These are phyloP conservation scores for Wallacemonas sp. DNA, from an alignment of 208 protist species.

Conservation along the genomic window DNA sequence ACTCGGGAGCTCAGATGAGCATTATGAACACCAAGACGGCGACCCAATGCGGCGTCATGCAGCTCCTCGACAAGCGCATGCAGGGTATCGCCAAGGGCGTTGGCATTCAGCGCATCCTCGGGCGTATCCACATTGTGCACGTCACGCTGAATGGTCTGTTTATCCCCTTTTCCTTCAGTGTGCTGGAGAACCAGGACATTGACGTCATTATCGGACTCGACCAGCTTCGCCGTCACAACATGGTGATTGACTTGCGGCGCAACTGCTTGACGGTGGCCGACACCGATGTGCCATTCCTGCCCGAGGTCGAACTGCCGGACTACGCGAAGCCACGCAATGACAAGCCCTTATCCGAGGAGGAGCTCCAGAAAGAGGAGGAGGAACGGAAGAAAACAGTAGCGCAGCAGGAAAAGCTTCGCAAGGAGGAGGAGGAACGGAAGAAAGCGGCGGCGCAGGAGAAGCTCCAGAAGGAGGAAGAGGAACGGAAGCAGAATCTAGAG, in stretches of 20 bases:
- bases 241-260: constrained; percentile 66
- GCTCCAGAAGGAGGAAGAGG: background rate
- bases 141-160: constrained; percentile 78
- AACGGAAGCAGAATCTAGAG: too few species aligned
- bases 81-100: constrained; percentile 79
- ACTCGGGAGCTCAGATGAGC: constrained; percentile 85
- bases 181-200: constrained; percentile 89
- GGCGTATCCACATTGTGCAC: constrained; percentile 87
- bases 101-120: constrained; percentile 88
- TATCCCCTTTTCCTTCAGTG: constrained; percentile 85
- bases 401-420: too few species aligned
- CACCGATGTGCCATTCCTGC: constrained; percentile 54
- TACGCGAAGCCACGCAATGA: constrained; percentile 10
- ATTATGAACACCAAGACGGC: constrained; percentile 86
- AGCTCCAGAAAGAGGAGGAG: constrained; percentile 14
- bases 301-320: constrained; percentile 51
- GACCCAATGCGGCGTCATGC: constrained; percentile 84
- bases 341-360: background rate
- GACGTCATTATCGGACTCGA: constrained; percentile 96
- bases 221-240: constrained; percentile 89
- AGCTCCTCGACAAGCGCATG: constrained; percentile 89
- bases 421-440: background rate
- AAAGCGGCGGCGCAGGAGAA: background rate
- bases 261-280: constrained; percentile 58
- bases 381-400: background rate